Evolutionary conservation across 1,139 yeast species (phyloP).

Genomic region (Tardiomyces depauwii): DNA sequence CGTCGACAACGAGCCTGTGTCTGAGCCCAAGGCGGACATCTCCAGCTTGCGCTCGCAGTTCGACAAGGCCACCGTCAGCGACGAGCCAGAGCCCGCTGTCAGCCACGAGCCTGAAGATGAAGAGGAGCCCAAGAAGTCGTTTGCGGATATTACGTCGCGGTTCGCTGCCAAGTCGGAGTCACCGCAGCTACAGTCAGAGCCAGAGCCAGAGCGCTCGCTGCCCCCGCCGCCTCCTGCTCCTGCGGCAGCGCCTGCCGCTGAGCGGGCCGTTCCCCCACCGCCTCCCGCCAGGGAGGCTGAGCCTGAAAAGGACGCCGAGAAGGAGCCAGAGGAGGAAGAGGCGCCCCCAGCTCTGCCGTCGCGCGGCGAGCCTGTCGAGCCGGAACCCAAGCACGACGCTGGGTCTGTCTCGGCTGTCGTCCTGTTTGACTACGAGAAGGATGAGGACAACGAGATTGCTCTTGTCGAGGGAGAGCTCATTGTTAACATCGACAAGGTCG

Average conservation of each 20-base stretch:
- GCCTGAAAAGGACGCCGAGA: constrained; percentile 3
- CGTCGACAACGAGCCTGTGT: neutral
- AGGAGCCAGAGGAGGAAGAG: constrained; percentile 6
- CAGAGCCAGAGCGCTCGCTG: neutral
- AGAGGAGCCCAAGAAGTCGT: constrained; percentile 4
- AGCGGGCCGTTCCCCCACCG: constrained; percentile 2
- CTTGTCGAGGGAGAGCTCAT: constrained; percentile 57
- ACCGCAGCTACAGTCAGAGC: neutral
- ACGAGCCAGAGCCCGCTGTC: constrained; percentile 2
- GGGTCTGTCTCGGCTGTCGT: constrained; percentile 39
- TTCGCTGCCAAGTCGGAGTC: constrained; percentile 9
- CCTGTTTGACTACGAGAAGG: constrained; percentile 51
- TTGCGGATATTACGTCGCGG: constrained; percentile 13
- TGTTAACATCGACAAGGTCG: constrained; percentile 55
- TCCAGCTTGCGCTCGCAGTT: neutral
- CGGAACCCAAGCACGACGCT: constrained; percentile 6
- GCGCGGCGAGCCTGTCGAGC: constrained; percentile 8
- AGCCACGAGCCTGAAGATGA: constrained; percentile 3
- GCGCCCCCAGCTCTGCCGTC: constrained; percentile 9
- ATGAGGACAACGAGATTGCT: constrained; percentile 64
- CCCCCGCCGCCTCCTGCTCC: constrained; percentile 4
- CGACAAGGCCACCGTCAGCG: neutral
- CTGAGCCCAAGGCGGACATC: neutral
- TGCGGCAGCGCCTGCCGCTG: constrained; percentile 6
- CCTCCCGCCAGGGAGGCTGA: constrained; percentile 7